Base-by-base conservation (phyloP, 129 eudicot genomes). In the Tagetes erecta region DNA sequence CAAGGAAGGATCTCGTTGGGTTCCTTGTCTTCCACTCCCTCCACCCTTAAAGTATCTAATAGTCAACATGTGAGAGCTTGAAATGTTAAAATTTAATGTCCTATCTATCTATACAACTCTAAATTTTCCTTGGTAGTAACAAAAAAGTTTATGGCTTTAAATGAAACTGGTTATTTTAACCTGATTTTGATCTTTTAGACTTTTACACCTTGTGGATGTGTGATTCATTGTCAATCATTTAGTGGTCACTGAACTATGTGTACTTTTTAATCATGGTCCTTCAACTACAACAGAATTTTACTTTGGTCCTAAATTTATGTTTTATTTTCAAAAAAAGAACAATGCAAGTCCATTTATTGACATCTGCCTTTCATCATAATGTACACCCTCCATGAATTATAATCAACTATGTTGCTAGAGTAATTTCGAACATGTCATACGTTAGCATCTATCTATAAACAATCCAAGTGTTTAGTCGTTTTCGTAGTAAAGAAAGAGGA, bases 181-280 rank as follows among this genome's bases (percentile, higher is more conserved):
- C 49, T 27, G 55, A 41, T 51, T 27, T 30, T 50, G 64, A 74
- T 56, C 46, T 11, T 75, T 42, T 60, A 1, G 14, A 3, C 14
- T 33, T 59, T 75, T 50, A 64, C 12, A 11, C 63, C 41, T n/a
- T 31, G 66, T 57, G 20, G 1, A 12, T 8, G 59, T 44, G 60
- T 68, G 68, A 58, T 77, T 46, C 55, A 49, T 62, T 44, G 83
- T 72, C 73, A 79, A 79, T 79, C 74, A 73, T 79, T 72, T 44
- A 55, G 73, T 72, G 83, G 83, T 72, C 78, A 72, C 69, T 64
- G 44, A 64, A 79, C 60, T 64, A 44, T 79, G 35, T 53, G 41
- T 27, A 45, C 62, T 55, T 55, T 52, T 14, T 64, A 41, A 53
- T 64, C 36, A 72, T 79, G 78, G 78, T 79, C 78, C 83, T 79